These are phyloP conservation scores for Moniliella sp. DNA, from an alignment of 1,284 basidiomycete species.

Conservation along the genomic window DNA sequence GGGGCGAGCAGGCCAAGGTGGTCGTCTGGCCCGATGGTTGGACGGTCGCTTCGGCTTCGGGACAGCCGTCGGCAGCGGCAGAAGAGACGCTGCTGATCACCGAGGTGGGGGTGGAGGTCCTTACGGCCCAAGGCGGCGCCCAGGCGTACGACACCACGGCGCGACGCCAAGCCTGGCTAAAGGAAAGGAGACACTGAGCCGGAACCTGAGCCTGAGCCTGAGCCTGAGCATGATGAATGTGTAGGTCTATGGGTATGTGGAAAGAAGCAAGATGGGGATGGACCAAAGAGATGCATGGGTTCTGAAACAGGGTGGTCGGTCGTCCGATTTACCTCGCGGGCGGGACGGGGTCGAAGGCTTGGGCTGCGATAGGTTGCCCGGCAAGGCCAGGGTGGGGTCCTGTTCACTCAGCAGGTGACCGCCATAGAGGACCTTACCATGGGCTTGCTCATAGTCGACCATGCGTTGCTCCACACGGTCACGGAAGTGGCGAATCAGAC, in stretches of 20 bases:
- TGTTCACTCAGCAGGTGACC: conserved; percentile 55
- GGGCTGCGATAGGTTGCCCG: conserved; percentile 49
- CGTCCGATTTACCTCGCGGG: no score
- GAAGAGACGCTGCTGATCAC: conserved; percentile 32
- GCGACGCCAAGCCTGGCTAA: conserved; percentile 3
- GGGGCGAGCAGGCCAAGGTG: conserved; percentile 1
- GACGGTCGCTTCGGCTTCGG: conserved; percentile 26
- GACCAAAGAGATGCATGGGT: no score
- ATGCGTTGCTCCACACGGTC: conserved; percentile 60
- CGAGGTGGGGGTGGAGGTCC: conserved; percentile 25
- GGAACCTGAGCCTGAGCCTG: no score
- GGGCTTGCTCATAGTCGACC: conserved; percentile 49
- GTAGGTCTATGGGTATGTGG: no score
- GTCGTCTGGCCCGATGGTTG: conserved; percentile 32
- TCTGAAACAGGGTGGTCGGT: no score
- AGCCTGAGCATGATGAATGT: no score
- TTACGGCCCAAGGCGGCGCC: conserved; percentile 26
- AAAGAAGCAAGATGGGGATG: no score
- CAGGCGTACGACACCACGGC: conserved; percentile 18
- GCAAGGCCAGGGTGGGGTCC: conserved; percentile 52
- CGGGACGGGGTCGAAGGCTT: no score
- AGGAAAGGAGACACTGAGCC: no score
- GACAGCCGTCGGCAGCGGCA: conserved; percentile 21
- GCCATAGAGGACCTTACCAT: conserved; percentile 73
- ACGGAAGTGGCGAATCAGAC: conserved; percentile 85